Evolutionary conservation across 768 basidiomycete genomes (phyloP).

Genomic region (Astraeus odoratus): DNA sequence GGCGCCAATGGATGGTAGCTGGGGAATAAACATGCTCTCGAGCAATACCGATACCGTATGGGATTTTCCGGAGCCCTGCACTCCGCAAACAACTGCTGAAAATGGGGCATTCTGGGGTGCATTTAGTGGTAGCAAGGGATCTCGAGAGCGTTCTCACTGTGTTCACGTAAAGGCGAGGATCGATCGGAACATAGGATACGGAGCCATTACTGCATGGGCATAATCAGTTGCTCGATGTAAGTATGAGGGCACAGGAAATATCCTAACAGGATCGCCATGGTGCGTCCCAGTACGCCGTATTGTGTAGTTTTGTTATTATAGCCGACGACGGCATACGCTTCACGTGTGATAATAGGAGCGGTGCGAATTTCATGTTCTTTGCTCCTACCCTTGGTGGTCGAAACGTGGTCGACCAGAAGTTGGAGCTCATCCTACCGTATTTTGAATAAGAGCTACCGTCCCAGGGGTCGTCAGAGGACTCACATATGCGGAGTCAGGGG

Average conservation of each 20-base stretch:
- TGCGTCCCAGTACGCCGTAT: conserved; percentile 56
- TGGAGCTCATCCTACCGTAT: conserved; percentile 24
- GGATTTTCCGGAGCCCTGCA: conserved; percentile 72
- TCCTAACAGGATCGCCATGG: conserved; percentile 39
- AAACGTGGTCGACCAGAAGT: conserved; percentile 22
- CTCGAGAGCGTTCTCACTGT: conserved; percentile 39
- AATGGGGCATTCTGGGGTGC: conserved; percentile 57
- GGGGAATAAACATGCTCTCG: conserved; percentile 63
- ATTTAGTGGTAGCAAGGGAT: not conserved
- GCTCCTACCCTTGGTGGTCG: conserved; percentile 17
- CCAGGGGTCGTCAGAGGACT: conserved; percentile 3
- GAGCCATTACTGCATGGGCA: conserved; percentile 25
- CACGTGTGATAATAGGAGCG: conserved; percentile 46
- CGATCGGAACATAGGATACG: conserved; percentile 27
- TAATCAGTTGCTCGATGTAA: not conserved
- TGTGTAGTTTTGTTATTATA: conserved; percentile 35
- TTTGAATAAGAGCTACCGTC: not conserved
- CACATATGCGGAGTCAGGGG: conserved; percentile 17
- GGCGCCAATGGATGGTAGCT: conserved; percentile 40
- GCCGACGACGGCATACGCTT: conserved; percentile 35
- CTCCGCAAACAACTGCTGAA: conserved; percentile 70
- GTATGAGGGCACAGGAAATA: not conserved
- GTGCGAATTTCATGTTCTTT: conserved; percentile 32
- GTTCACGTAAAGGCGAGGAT: conserved; percentile 59
- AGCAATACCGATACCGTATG: conserved; percentile 64